Evolutionary conservation across 2,329 filamentous ascomycete genomes (phyloP), one percentile per base, ranked within the genome.

Genomic region (Nectriaceae sp.): DNA sequence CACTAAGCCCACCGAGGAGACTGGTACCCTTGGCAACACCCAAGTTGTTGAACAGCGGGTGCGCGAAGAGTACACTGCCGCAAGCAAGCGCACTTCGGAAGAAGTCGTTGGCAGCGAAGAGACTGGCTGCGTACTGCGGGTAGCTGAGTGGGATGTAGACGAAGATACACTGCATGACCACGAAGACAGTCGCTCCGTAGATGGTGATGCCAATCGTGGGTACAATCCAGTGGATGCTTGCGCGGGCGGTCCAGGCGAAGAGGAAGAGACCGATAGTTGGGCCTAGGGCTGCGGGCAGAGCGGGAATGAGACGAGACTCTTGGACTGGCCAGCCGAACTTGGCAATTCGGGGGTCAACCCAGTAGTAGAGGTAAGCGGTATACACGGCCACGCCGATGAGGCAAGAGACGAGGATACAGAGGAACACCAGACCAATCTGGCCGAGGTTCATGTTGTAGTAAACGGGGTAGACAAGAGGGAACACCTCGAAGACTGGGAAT

Each of bases 81-180:
- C 78, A 82, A 5, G 83, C 84, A 3, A 87, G 67, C 2, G 80
- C 76, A 22, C 73, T 76, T 35, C 80, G 73, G 65, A 79, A 76
- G 62, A 83, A 79, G 67, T 84, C 81, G 59, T 84, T 85, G 5
- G 74, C 80, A 1, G 82, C 81, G 59, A 85, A 84, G 19, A 85
- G 67, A 41, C 73, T 78, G 31, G 82, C 80, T 0, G 80, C 79
- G 59, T 83, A 82, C 55, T 72, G 68, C 4, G 79, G 79, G 56
- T 83, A 83, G 43, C 69, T 73, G 18, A 82, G 68, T 1, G 79
- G 78, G 15, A 84, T 74, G 65, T 84, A 84, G 54, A 82, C 71
- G 60, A 83, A 84, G 64, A 84, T 76, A 65, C 77, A 80, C 64
- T 83, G 80, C 70, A 83, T 75, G 46, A 84, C 70, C 48, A 82